Evolutionary conservation across 352 stramenopile genomes (phyloP).

Genomic region (Globisporangium middletonii): DNA sequence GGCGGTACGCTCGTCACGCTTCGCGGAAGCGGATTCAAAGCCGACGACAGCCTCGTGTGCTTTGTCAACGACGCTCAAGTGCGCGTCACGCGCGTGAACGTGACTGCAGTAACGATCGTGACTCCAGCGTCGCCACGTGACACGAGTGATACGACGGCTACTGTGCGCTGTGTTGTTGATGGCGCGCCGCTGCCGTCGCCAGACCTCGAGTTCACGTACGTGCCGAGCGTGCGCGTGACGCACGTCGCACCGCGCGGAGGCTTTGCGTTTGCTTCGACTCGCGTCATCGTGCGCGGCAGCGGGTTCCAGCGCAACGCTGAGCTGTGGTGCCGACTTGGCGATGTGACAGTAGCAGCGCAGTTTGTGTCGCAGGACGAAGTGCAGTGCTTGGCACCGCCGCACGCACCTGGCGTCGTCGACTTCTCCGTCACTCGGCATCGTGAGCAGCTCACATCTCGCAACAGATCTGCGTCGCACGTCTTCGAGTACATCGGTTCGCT

Average conservation of each 20-base stretch:
- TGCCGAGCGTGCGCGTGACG: background rate
- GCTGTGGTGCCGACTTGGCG: slow-evolving; percentile 2
- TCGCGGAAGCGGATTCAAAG: slow-evolving; percentile 4
- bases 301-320: background rate
- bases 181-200: background rate
- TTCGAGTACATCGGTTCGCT: slow-evolving; percentile 13
- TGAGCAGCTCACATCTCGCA: background rate
- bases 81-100: slow-evolving; percentile 3
- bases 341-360: background rate
- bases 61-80: slow-evolving; percentile 2
- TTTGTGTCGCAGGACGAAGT: slow-evolving; percentile 1
- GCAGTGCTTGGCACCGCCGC: slow-evolving; percentile 1
- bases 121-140: background rate
- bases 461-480: background rate
- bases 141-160: background rate
- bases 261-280: slow-evolving; percentile 1
- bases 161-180: slow-evolving; percentile 1
- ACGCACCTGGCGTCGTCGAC: background rate
- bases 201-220: slow-evolving; percentile 7
- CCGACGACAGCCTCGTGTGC: background rate
- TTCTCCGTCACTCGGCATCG: background rate
- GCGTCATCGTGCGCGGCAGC: slow-evolving; percentile 1
- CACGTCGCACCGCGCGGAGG: slow-evolving; percentile 4
- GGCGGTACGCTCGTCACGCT: slow-evolving; percentile 7
- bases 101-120: slow-evolving; percentile 1